These are phyloP conservation scores for Colletotrichum trifolii DNA, from an alignment of 2,329 filamentous ascomycete genomes.

Conservation along the genomic window DNA sequence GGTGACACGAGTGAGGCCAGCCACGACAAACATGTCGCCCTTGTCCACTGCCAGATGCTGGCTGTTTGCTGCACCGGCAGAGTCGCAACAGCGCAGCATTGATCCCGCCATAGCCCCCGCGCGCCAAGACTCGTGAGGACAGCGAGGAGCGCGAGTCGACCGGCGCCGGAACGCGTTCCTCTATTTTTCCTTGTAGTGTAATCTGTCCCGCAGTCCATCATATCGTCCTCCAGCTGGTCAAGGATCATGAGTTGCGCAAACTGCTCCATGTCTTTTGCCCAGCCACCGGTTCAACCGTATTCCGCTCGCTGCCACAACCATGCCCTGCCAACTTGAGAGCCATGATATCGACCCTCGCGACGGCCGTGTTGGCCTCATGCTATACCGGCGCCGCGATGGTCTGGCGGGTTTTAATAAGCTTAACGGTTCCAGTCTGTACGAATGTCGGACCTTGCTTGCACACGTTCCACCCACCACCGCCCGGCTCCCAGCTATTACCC, in stretches of 20 bases:
- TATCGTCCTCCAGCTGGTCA: not conserved
- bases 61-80: constrained; percentile 4
- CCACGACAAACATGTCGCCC: not conserved
- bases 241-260: not conserved
- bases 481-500: not conserved
- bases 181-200: too few relatives aligned
- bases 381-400: constrained; percentile 1
- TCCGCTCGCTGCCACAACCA: not conserved
- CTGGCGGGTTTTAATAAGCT: not conserved
- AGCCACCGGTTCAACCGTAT: constrained; percentile 17
- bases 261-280: not conserved
- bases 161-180: not conserved
- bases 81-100: not conserved
- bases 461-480: not conserved
- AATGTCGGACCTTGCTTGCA: not conserved
- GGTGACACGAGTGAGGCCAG: too few relatives aligned
- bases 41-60: constrained; percentile 3
- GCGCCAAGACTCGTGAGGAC: constrained; percentile 23
- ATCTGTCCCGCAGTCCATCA: not conserved
- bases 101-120: constrained; percentile 24
- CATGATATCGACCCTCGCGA: not conserved
- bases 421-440: not conserved
- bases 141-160: constrained; percentile 11
- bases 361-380: not conserved
- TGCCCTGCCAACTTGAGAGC: not conserved